These are phyloP conservation scores for Trichoderma guizhouense DNA, from an alignment of 2,329 filamentous ascomycete genomes.

Conservation along the genomic window DNA sequence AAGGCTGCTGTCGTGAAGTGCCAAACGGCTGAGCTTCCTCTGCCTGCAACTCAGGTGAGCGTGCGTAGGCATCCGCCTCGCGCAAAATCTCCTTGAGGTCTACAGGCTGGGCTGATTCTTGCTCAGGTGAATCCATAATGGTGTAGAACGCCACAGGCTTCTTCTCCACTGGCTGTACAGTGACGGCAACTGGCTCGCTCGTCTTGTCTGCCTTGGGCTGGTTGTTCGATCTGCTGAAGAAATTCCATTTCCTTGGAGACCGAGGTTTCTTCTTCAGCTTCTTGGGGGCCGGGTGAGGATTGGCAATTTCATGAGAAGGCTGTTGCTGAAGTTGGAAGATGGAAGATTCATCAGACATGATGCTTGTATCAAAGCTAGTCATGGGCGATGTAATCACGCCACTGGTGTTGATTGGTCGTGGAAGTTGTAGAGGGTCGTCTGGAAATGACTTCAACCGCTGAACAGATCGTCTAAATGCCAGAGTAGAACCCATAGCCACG, in stretches of 20 bases:
- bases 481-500: constrained; percentile 44
- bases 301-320: constrained; percentile 30
- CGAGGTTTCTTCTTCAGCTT: constrained; percentile 54
- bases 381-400: constrained; percentile 46
- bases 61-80: constrained; percentile 42
- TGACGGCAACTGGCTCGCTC: constrained; percentile 41
- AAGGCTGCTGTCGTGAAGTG: neutral
- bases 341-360: constrained; percentile 56
- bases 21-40: neutral
- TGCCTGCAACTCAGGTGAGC: constrained; percentile 20
- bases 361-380: constrained; percentile 54
- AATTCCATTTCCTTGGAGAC: constrained; percentile 60
- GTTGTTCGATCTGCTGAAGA: constrained; percentile 56
- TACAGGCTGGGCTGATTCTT: constrained; percentile 44
- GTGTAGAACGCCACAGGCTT: constrained; percentile 59
- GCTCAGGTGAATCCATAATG: constrained; percentile 58
- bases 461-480: constrained; percentile 54
- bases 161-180: constrained; percentile 47
- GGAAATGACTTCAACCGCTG: constrained; percentile 48
- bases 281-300: constrained; percentile 39
- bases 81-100: constrained; percentile 46
- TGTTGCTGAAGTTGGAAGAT: constrained; percentile 38
- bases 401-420: constrained; percentile 51
- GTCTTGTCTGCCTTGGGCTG: constrained; percentile 36
- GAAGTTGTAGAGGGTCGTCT: constrained; percentile 45